Percentiles rank a stretch among this genome's conserved stretches.
phyloP scores from a whole-genome alignment of 2,329 filamentous ascomycete genomes.

The Fusarium sp. region DNA sequence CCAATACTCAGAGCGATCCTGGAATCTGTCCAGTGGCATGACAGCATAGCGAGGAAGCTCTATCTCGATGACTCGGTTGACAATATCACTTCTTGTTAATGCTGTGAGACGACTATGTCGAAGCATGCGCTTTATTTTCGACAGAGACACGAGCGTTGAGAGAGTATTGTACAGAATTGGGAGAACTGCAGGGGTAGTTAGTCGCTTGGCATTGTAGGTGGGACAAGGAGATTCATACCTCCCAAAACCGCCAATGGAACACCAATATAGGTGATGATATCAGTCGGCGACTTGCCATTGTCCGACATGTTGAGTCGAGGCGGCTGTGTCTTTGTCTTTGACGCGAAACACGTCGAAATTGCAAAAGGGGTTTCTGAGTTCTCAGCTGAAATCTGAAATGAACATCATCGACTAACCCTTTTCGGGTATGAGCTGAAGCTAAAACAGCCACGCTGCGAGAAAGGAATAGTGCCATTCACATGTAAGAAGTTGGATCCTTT shows the following conservation, averaged over 20 bases:
- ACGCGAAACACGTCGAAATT: background rate
- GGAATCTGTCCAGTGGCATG: constrained; percentile 67
- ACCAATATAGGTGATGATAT: constrained; percentile 67
- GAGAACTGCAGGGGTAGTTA: constrained; percentile 54
- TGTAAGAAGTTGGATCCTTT: too few relatives aligned
- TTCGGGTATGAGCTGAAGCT: constrained; percentile 3
- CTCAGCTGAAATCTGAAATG: constrained; percentile 26
- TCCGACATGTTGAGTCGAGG: constrained; percentile 44
- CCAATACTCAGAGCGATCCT: constrained; percentile 68
- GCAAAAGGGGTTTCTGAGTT: constrained; percentile 3
- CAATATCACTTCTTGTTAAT: constrained; percentile 70
- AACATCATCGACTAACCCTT: constrained; percentile 8
- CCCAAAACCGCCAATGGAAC: constrained; percentile 69
- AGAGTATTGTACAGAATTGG: constrained; percentile 75
- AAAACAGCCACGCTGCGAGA: constrained; percentile 5
- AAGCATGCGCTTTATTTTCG: constrained; percentile 69
- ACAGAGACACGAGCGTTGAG: constrained; percentile 68
- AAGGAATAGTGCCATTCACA: background rate
- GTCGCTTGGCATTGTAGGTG: background rate
- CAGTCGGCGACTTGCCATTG: constrained; percentile 51
- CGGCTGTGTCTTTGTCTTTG: background rate
- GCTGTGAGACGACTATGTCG: constrained; percentile 66
- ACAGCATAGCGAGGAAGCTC: constrained; percentile 74
- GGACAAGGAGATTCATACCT: constrained; percentile 17
- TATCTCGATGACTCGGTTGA: constrained; percentile 74